Evolutionary conservation across 2,329 filamentous ascomycete genomes (phyloP).

Genomic region (Pseudonectria buxi): DNA sequence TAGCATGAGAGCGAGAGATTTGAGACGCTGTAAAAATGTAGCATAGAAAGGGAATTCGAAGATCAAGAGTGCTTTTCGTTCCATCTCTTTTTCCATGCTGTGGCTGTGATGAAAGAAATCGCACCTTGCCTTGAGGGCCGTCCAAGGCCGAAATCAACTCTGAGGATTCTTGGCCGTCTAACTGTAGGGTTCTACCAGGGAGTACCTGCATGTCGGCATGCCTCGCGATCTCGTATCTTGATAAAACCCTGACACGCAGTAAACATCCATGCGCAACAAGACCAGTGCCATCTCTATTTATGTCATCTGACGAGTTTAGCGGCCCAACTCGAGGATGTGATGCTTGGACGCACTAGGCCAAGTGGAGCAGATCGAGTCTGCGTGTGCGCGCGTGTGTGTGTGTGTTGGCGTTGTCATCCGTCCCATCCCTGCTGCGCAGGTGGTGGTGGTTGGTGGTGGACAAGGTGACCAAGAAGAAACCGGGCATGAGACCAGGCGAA

Average conservation of each 20-base stretch:
- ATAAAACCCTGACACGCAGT: not conserved
- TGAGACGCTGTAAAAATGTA: slow-evolving; percentile 18
- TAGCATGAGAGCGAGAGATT: slow-evolving; percentile 5
- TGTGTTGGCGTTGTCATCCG: not conserved
- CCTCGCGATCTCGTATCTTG: not conserved
- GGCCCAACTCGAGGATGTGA: too few relatives aligned
- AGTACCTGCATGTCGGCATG: too few relatives aligned
- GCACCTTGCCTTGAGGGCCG: too few relatives aligned
- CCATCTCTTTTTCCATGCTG: too few relatives aligned
- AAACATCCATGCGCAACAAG: not conserved
- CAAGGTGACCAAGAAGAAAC: slow-evolving; percentile 21
- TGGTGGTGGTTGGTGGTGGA: slow-evolving; percentile 13
- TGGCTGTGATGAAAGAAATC: too few relatives aligned
- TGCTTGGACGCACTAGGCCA: too few relatives aligned
- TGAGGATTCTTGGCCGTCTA: too few relatives aligned
- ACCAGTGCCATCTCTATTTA: not conserved
- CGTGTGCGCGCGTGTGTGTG: too few relatives aligned
- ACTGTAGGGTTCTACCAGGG: too few relatives aligned
- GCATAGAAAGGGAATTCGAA: slow-evolving; percentile 10
- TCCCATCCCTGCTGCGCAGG: not conserved
- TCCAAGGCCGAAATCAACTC: too few relatives aligned
- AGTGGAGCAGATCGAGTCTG: too few relatives aligned
- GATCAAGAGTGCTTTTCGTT: not conserved
- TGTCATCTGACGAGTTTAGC: slow-evolving; percentile 5
- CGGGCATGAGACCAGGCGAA: slow-evolving; percentile 19